Evolutionary conservation across 345 rosid genomes (phyloP).

Genomic region (Toxicodendron radicans): DNA sequence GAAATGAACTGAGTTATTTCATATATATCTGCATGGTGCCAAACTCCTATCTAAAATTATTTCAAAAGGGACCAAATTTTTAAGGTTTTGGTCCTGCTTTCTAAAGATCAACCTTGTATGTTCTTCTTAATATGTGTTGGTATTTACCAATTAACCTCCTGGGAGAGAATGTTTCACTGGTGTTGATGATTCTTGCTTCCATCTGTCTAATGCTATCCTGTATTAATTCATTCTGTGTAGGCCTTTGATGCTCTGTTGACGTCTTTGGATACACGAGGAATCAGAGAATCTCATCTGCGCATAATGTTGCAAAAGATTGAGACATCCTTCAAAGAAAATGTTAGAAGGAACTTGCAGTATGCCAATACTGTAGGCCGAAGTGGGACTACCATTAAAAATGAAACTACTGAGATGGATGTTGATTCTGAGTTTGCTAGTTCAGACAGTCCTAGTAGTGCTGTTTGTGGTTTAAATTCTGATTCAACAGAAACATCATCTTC

Average conservation of each 20-base stretch:
- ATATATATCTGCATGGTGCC: not conserved
- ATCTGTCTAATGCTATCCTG: not conserved
- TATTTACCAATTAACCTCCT: not conserved
- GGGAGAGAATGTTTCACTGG: not conserved
- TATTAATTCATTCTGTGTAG: conserved; percentile 35
- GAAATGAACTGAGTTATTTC: no score
- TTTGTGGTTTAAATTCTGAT: conserved; percentile 56
- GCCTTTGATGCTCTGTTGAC: conserved; percentile 82
- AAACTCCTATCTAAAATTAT: no score
- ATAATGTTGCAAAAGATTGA: conserved; percentile 87
- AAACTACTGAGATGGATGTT: conserved; percentile 40
- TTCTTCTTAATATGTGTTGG: not conserved
- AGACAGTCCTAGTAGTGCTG: conserved; percentile 61
- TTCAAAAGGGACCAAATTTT: no score
- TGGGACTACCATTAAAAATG: conserved; percentile 39
- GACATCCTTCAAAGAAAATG: conserved; percentile 68
- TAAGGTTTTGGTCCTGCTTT: not conserved
- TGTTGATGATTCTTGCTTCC: conserved; percentile 1
- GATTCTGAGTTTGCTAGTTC: conserved; percentile 40
- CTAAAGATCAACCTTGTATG: not conserved
- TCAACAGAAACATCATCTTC: conserved; percentile 48
- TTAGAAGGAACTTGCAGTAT: conserved; percentile 36
- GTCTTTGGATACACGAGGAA: conserved; percentile 86
- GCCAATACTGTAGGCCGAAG: conserved; percentile 27
- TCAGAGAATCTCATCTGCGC: conserved; percentile 92